Conservation (phyloP, 306 rosid species). For the Sechiopsis laciniata region DNA sequence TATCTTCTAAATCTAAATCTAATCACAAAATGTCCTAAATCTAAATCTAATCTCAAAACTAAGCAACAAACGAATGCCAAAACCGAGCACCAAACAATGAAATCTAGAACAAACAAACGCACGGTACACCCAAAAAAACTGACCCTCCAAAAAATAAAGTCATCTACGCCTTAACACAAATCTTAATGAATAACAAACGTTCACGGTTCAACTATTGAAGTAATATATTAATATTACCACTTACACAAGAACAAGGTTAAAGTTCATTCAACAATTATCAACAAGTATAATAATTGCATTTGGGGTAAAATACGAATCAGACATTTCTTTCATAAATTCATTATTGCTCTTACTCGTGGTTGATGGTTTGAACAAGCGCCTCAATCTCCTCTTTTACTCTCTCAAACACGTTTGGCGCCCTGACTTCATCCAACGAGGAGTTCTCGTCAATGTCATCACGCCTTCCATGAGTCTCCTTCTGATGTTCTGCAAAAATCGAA, state of each 20-base stretch:
- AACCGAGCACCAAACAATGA: background rate
- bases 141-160: too few species aligned
- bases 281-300: background rate
- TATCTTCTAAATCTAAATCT: background rate
- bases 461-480: constrained; percentile 27
- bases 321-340: background rate
- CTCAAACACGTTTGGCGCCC: constrained; percentile 21
- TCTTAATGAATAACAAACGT: background rate
- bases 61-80: background rate
- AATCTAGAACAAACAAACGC: background rate
- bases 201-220: background rate
- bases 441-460: constrained; percentile 21
- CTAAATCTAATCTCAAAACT: background rate
- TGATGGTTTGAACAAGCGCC: constrained; percentile 24
- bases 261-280: too few species aligned
- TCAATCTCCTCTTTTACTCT: constrained; percentile 25
- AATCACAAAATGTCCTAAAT: too few species aligned
- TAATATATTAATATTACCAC: background rate
- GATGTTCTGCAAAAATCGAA: constrained; percentile 20
- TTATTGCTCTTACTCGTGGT: constrained; percentile 6
- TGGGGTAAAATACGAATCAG: background rate
- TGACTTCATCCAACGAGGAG: constrained; percentile 21
- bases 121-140: too few species aligned
- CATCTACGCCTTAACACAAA: background rate
- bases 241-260: background rate